These are phyloP conservation scores for Fusarium sp. DNA, from an alignment of 2,329 filamentous ascomycete species.

Conservation along the genomic window DNA sequence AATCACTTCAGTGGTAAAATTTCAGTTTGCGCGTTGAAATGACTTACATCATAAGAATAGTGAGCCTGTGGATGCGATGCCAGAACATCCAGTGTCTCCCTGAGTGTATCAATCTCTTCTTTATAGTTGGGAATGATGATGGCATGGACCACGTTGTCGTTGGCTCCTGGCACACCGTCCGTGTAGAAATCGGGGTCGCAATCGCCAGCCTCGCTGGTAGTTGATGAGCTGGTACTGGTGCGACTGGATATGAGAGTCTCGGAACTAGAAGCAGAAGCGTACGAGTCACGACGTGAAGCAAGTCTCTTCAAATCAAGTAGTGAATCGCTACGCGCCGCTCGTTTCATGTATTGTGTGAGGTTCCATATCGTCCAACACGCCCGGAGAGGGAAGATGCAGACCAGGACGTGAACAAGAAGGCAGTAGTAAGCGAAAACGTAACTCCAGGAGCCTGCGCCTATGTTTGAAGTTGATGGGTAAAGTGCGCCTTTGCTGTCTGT, in stretches of 20 bases:
- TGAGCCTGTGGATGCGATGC: conserved; percentile 74
- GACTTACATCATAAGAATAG: conserved; percentile 75
- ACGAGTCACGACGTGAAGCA: conserved; percentile 63
- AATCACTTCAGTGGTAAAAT: neutral
- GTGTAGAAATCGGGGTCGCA: conserved; percentile 60
- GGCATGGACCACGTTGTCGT: conserved; percentile 67
- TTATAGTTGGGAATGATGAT: conserved; percentile 81
- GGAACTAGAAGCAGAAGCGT: conserved; percentile 67
- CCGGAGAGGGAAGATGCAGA: conserved; percentile 72
- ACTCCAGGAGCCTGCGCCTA: conserved; percentile 63
- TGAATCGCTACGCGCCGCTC: conserved; percentile 58
- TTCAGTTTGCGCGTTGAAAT: neutral
- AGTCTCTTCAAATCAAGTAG: conserved; percentile 61
- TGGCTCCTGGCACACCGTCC: conserved; percentile 58
- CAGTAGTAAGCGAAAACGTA: conserved; percentile 73
- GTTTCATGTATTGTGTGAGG: conserved; percentile 64
- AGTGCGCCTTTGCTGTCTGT: conserved; percentile 51
- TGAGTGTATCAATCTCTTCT: conserved; percentile 75
- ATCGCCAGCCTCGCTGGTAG: conserved; percentile 65
- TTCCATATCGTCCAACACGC: conserved; percentile 71
- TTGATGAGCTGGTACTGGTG: conserved; percentile 60
- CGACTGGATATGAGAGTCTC: conserved; percentile 62
- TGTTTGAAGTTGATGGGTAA: conserved; percentile 48
- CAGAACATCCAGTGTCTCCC: conserved; percentile 76
- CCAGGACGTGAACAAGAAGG: conserved; percentile 72